These are phyloP conservation scores for Hypholoma fasciculare DNA, from an alignment of 768 basidiomycete genomes.

Conservation along the genomic window DNA sequence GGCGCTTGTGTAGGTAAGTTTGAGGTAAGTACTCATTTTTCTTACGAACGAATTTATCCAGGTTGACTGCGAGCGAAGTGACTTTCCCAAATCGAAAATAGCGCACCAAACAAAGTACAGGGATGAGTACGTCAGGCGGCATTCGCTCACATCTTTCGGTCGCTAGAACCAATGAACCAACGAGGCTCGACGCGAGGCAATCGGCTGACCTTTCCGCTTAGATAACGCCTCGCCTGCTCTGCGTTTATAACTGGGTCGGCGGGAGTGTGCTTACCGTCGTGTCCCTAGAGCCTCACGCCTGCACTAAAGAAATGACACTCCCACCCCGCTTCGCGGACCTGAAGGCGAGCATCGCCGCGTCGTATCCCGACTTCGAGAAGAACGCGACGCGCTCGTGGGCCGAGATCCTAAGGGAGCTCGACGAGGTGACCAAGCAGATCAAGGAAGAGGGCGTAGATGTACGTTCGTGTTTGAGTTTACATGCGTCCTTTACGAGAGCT, in stretches of 20 bases:
- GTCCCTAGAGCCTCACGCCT: background rate
- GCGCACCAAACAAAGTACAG: background rate
- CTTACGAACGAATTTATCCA: no score
- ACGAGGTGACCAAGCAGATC: conserved; percentile 43
- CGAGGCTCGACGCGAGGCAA: background rate
- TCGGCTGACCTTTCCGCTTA: background rate
- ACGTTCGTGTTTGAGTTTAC: conserved; percentile 14
- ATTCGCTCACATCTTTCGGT: background rate
- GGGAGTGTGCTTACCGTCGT: background rate
- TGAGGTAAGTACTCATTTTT: no score
- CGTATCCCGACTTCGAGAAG: conserved; percentile 51
- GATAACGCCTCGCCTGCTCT: background rate
- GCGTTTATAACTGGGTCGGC: background rate
- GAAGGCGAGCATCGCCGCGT: conserved; percentile 55
- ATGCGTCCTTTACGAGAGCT: background rate
- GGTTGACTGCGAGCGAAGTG: background rate
- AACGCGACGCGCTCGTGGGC: conserved; percentile 55
- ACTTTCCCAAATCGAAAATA: background rate
- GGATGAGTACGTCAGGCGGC: background rate
- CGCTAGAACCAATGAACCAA: background rate
- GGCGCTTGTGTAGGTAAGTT: no score
- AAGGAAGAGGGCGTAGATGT: conserved; percentile 50
- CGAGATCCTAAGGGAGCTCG: conserved; percentile 55
- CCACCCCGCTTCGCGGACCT: conserved; percentile 57
- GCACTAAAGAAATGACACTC: conserved; percentile 14